Percentiles rank a stretch among this genome's conserved stretches.
These are phyloP conservation scores for Buxus sempervirens DNA, from an alignment of 164 flowering plant genomes.

Conservation along the genomic window DNA sequence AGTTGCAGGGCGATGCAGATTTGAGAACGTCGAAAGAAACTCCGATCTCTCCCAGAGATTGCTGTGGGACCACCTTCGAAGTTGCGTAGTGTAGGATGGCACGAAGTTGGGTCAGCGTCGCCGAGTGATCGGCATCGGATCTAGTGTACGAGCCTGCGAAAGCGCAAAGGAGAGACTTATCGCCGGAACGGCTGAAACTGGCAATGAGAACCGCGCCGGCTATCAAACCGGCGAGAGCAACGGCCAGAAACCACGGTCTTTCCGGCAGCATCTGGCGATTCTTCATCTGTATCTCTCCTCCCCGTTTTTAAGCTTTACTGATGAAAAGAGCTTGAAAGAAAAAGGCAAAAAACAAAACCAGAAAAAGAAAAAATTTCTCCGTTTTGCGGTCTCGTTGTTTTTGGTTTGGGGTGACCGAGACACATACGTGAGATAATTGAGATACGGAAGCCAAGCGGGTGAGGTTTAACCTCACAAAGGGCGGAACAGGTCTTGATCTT, in stretches of 20 bases:
- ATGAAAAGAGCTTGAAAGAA: too few relatives aligned
- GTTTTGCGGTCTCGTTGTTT: too few relatives aligned
- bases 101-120: conserved; percentile 11
- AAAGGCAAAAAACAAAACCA: too few relatives aligned
- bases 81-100: conserved; percentile 45
- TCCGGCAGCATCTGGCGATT: conserved; percentile 7
- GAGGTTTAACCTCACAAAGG: too few relatives aligned
- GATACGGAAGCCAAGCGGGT: too few relatives aligned
- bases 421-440: too few relatives aligned
- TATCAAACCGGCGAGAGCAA: conserved; percentile 16
- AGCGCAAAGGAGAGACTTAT: conserved; percentile 14
- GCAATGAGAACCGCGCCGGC: conserved; percentile 20
- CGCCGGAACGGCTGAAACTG: conserved; percentile 9
- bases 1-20: conserved; percentile 29
- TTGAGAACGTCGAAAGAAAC: conserved; percentile 31
- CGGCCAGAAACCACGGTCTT: conserved; percentile 22
- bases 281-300: not conserved
- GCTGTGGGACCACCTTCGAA: conserved; percentile 29
- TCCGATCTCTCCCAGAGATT: conserved; percentile 25
- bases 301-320: not conserved
- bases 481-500: too few relatives aligned
- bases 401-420: too few relatives aligned
- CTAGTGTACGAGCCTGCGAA: not conserved
- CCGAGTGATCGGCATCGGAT: not conserved
- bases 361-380: too few relatives aligned